Evolutionary conservation across 2,329 filamentous ascomycete genomes (phyloP).

Genomic region (Grosmannia penicillata): DNA sequence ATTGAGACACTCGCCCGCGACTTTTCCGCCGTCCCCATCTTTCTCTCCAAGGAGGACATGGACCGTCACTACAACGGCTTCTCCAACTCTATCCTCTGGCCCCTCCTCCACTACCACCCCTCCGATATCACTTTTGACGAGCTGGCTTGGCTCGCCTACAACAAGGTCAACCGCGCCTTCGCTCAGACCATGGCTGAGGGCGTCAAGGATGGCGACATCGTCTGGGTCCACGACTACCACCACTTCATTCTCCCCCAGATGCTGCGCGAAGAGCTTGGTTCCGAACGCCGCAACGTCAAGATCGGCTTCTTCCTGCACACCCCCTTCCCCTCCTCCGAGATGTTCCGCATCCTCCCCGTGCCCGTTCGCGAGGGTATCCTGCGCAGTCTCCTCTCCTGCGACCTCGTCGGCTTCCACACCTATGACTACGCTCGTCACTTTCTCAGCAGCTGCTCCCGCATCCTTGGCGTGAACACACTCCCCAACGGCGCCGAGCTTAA

Average conservation of each 20-base stretch:
- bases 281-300: constrained; percentile 78
- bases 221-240: constrained; percentile 99
- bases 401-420: constrained; percentile 94
- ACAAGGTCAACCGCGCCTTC: constrained; percentile 83
- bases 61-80: constrained; percentile 97
- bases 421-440: constrained; percentile 99
- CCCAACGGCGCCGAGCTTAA: constrained; percentile 89
- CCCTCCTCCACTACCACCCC: constrained; percentile 95
- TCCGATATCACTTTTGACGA: constrained; percentile 98
- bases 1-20: constrained; percentile 69
- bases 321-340: constrained; percentile 91
- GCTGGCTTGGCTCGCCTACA: constrained; percentile 83
- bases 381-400: constrained; percentile 77
- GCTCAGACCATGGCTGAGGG: constrained; percentile 76
- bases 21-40: constrained; percentile 80
- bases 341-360: constrained; percentile 89
- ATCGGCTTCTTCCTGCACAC: constrained; percentile 98
- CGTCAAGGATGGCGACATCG: constrained; percentile 81
- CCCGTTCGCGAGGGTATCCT: constrained; percentile 85
- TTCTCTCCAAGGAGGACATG: constrained; percentile 83
- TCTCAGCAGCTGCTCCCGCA: constrained; percentile 88
- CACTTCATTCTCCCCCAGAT: constrained; percentile 93
- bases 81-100: constrained; percentile 96
- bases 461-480: constrained; percentile 65
- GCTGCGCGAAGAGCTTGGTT: constrained; percentile 77